Percentiles rank a stretch among this genome's conserved stretches.
Evolutionary conservation across 306 rosid species (phyloP).

Genomic region (Sesbania bispinosa): DNA sequence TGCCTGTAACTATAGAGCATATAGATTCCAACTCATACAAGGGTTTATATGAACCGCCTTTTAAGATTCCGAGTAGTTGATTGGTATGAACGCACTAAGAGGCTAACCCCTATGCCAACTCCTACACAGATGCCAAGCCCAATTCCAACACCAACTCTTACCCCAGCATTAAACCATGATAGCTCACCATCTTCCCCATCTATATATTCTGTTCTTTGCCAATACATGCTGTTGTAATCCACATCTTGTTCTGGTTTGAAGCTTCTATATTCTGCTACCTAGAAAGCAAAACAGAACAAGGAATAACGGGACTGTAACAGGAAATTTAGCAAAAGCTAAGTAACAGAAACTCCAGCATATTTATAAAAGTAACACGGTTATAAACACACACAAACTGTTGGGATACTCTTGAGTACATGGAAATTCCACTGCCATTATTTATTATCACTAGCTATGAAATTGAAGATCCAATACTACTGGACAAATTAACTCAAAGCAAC

Average conservation of each 20-base stretch:
- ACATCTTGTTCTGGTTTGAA: constrained; percentile 49
- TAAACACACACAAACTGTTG: not conserved
- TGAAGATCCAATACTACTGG: not conserved
- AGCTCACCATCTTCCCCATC: constrained; percentile 62
- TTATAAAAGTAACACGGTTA: not conserved
- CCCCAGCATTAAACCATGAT: constrained; percentile 72
- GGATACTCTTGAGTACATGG: not conserved
- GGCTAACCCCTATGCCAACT: constrained; percentile 52
- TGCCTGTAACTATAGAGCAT: not conserved
- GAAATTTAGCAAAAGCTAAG: not conserved
- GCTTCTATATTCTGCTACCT: constrained; percentile 40
- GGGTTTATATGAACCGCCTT: constrained; percentile 39
- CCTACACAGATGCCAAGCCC: constrained; percentile 64
- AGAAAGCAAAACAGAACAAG: not conserved
- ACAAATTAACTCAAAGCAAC: not conserved
- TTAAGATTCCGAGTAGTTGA: constrained; percentile 43
- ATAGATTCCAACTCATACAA: not conserved
- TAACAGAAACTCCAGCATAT: not conserved
- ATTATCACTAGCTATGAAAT: not conserved
- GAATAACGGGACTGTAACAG: not conserved
- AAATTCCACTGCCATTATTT: not conserved
- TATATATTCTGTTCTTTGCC: constrained; percentile 34
- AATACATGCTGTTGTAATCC: constrained; percentile 36
- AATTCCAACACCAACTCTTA: constrained; percentile 72
- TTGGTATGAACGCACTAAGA: constrained; percentile 55